Conservation (phyloP, 768 basidiomycete genomes). For the Gloeopeniophorella convolvens region DNA sequence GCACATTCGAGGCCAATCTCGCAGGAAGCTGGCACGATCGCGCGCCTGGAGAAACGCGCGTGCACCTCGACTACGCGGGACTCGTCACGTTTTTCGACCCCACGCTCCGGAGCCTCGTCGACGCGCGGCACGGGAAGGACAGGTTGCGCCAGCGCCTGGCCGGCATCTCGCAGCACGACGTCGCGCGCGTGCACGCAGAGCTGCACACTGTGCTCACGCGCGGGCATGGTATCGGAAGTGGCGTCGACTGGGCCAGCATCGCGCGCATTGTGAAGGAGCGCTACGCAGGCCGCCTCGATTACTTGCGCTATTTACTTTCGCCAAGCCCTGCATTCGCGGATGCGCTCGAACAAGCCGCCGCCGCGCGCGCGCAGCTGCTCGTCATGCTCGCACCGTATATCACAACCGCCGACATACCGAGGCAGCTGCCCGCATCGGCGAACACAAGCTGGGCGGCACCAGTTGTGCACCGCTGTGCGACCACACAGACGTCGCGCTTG, state of each 20-base stretch:
- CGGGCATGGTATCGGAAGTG: conserved; percentile 23
- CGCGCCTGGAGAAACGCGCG: conserved; percentile 39
- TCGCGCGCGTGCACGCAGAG: conserved; percentile 20
- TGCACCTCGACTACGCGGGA: conserved; percentile 37
- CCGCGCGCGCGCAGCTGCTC: conserved; percentile 9
- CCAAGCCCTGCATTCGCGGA: conserved; percentile 17
- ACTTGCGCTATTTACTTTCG: conserved; percentile 32
- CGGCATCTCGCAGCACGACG: conserved; percentile 29
- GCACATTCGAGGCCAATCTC: conserved; percentile 24
- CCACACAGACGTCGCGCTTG: conserved; percentile 14
- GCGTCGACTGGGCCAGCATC: conserved; percentile 38
- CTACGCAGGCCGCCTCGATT: conserved; percentile 37
- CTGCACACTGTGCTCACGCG: conserved; percentile 27
- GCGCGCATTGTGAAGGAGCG: conserved; percentile 35
- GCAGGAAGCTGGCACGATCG: conserved; percentile 37
- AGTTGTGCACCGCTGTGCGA: conserved; percentile 15
- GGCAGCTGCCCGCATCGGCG: background rate
- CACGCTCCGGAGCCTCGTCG: conserved; percentile 31
- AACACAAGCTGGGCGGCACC: conserved; percentile 14
- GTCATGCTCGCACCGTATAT: conserved; percentile 27
- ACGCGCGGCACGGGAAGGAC: conserved; percentile 26
- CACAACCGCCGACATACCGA: conserved; percentile 14
- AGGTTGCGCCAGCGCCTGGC: conserved; percentile 33
- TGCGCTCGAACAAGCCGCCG: conserved; percentile 1
- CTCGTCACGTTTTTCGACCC: conserved; percentile 41